phyloP scores from a whole-genome alignment of 495 filamentous ascomycete species.

The Achaetomiella virescens region DNA sequence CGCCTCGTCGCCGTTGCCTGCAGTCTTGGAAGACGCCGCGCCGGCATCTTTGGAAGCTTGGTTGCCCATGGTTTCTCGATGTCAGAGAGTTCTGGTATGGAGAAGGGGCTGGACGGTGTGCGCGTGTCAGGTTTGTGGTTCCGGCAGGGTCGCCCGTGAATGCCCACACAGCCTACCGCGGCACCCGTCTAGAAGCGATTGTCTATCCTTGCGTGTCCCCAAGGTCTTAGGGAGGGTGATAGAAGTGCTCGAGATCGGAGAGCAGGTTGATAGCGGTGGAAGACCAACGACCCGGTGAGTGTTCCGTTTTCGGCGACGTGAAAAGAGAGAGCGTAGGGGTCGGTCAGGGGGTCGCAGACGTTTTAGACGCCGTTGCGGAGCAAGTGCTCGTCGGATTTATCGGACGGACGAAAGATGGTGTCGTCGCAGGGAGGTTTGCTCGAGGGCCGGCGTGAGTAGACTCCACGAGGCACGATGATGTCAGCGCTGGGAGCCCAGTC shows the following conservation, averaged over 20 bases:
- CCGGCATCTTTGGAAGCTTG: constrained; percentile 74
- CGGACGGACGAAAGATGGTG: constrained; percentile 8
- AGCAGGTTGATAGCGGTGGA: constrained; percentile 40
- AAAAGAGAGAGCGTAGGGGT: constrained; percentile 7
- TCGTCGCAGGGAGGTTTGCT: neutral
- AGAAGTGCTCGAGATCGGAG: constrained; percentile 42
- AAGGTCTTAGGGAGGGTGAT: constrained; percentile 41
- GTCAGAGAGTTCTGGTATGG: constrained; percentile 27
- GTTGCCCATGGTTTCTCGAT: constrained; percentile 70
- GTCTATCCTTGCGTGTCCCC: constrained; percentile 15
- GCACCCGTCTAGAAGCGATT: constrained; percentile 34
- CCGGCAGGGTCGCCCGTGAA: constrained; percentile 29
- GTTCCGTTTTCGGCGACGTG: constrained; percentile 35
- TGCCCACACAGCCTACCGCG: constrained; percentile 42
- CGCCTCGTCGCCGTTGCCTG: constrained; percentile 31
- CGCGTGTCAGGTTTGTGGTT: constrained; percentile 36
- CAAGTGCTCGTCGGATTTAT: constrained; percentile 8
- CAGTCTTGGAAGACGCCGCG: constrained; percentile 31
- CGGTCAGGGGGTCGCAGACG: constrained; percentile 13
- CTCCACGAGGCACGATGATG: constrained; percentile 20
- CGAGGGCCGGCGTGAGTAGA: neutral
- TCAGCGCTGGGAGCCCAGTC: constrained; percentile 19
- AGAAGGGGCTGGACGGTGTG: constrained; percentile 36
- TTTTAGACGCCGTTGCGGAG: constrained; percentile 10
- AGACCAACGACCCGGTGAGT: constrained; percentile 37